Evolutionary conservation across 176 grass and related monocot species (phyloP).

Genomic region (Cenchrus fungigraminus): DNA sequence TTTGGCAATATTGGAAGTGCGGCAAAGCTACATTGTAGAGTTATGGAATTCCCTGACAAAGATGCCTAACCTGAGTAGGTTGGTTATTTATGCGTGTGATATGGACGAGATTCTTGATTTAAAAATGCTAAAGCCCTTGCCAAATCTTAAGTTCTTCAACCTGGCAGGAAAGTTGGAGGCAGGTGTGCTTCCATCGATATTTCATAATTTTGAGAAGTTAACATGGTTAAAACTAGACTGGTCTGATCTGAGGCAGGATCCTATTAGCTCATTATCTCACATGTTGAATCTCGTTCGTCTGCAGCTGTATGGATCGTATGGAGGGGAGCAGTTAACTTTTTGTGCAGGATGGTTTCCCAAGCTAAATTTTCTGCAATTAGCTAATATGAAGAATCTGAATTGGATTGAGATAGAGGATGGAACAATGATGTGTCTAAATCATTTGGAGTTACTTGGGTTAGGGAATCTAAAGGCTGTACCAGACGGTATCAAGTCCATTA

Average conservation of each 20-base stretch:
- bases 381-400: slow-evolving; percentile 43
- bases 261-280: slow-evolving; percentile 48
- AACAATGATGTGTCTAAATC: slow-evolving; percentile 37
- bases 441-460: slow-evolving; percentile 29
- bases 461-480: slow-evolving; percentile 44
- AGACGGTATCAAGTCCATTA: slow-evolving; percentile 37
- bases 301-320: slow-evolving; percentile 12
- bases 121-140: slow-evolving; percentile 19
- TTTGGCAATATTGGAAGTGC: slow-evolving; percentile 39
- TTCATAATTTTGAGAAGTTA: slow-evolving; percentile 33
- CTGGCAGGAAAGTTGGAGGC: slow-evolving; percentile 43
- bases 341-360: slow-evolving; percentile 56
- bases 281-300: slow-evolving; percentile 44
- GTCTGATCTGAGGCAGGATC: slow-evolving; percentile 50
- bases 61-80: slow-evolving; percentile 44
- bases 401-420: slow-evolving; percentile 49
- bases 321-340: slow-evolving; percentile 40
- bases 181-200: slow-evolving; percentile 19
- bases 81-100: slow-evolving; percentile 13
- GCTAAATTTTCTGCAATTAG: slow-evolving; percentile 29
- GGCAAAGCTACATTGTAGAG: slow-evolving; percentile 16
- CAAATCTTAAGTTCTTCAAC: slow-evolving; percentile 21
- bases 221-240: slow-evolving; percentile 35
- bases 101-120: slow-evolving; percentile 47
- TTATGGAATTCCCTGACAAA: slow-evolving; percentile 45